Conservation (phyloP, 208 protist species). For the Balamuthia mandrillaris region DNA sequence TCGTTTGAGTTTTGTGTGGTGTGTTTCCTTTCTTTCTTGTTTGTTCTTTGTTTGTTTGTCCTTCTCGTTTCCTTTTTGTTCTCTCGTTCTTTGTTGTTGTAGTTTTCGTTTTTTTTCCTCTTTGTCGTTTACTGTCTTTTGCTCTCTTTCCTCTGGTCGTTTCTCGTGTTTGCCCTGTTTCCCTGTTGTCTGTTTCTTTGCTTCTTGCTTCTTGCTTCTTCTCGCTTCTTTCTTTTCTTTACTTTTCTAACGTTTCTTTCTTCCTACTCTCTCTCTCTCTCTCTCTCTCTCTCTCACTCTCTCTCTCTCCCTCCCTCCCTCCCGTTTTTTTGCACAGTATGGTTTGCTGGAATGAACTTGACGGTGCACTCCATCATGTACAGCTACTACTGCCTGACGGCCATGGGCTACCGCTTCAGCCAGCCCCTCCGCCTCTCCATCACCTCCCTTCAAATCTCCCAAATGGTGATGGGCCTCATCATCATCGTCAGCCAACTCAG, state of each 20-base stretch:
- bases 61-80: not conserved
- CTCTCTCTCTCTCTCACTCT: too few relatives aligned
- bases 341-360: slow-evolving; percentile 89
- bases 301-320: not conserved
- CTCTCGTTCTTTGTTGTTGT: not conserved
- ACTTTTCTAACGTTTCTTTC: too few relatives aligned
- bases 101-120: not conserved
- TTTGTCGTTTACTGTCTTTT: not conserved
- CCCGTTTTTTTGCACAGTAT: too few relatives aligned
- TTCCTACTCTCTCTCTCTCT: too few relatives aligned
- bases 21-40: not conserved
- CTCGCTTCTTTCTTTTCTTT: too few relatives aligned
- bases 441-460: slow-evolving; percentile 61
- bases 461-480: slow-evolving; percentile 80
- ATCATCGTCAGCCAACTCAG: slow-evolving; percentile 44
- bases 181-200: too few relatives aligned
- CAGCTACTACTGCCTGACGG: slow-evolving; percentile 84
- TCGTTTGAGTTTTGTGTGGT: not conserved
- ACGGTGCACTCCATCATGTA: slow-evolving; percentile 92
- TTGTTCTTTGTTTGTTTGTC: not conserved
- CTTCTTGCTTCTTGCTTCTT: too few relatives aligned
- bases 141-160: too few relatives aligned
- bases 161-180: too few relatives aligned
- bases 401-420: slow-evolving; percentile 52
- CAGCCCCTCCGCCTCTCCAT: not conserved